A percentile compares a stretch with the other conserved stretches of the same genome.
Conservation (phyloP, 768 basidiomycete genomes). For the Floccularia luteovirens region DNA sequence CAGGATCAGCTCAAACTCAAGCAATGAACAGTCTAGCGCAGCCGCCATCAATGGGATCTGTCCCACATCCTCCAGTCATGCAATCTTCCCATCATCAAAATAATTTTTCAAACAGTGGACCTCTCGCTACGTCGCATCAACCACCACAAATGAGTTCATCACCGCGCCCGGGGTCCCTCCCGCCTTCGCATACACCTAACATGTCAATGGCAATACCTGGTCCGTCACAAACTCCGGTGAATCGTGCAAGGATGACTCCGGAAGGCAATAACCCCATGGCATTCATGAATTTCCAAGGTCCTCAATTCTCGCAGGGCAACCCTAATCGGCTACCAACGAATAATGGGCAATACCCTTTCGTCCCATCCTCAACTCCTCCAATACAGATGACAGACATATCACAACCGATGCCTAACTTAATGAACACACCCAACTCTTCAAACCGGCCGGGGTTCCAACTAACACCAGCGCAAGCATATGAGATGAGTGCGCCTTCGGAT, state of each 20-base stretch:
- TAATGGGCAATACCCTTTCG: slow-evolving; percentile 33
- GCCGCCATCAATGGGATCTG: slow-evolving; percentile 20
- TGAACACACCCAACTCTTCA: slow-evolving; percentile 28
- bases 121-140: slow-evolving; percentile 29
- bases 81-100: slow-evolving; percentile 26
- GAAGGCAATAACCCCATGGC: slow-evolving; percentile 29
- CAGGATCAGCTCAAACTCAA: slow-evolving; percentile 34
- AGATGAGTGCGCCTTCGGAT: too few species aligned
- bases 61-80: slow-evolving; percentile 24
- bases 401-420: slow-evolving; percentile 25
- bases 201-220: slow-evolving; percentile 28
- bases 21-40: slow-evolving; percentile 41
- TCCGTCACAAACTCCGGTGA: slow-evolving; percentile 29
- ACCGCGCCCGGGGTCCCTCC: slow-evolving; percentile 28
- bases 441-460: slow-evolving; percentile 37
- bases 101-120: slow-evolving; percentile 27
- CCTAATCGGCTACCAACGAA: slow-evolving; percentile 25
- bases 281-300: slow-evolving; percentile 31
- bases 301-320: slow-evolving; percentile 20
- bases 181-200: slow-evolving; percentile 32
- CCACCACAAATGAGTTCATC: slow-evolving; percentile 31
- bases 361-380: slow-evolving; percentile 40
- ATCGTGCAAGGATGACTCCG: slow-evolving; percentile 35
- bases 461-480: slow-evolving; percentile 47
- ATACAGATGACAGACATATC: slow-evolving; percentile 37